These are phyloP conservation scores for Calonectria crousiana DNA, from an alignment of 2,329 filamentous ascomycete species.

Conservation along the genomic window DNA sequence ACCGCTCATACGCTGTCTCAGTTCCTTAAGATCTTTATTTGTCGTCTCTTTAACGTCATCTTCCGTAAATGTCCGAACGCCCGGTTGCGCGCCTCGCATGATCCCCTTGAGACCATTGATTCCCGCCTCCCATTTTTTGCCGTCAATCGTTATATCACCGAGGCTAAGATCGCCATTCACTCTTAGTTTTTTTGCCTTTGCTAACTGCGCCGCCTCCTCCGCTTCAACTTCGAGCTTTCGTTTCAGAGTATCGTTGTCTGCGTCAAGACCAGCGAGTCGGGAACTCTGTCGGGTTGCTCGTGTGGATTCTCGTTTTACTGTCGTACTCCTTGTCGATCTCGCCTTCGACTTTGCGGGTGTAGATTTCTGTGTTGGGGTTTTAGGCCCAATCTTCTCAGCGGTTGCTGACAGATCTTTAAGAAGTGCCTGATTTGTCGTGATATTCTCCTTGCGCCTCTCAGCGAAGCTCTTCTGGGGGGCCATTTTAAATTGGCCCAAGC, in stretches of 20 bases:
- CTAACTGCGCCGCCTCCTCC: constrained; percentile 54
- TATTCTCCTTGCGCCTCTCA: constrained; percentile 85
- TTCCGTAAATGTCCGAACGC: constrained; percentile 87
- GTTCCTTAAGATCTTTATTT: constrained; percentile 78
- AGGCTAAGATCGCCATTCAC: constrained; percentile 74
- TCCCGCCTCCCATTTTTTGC: constrained; percentile 79
- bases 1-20: constrained; percentile 82
- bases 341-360: constrained; percentile 50
- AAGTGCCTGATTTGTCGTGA: constrained; percentile 85
- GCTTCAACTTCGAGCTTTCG: constrained; percentile 64
- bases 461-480: constrained; percentile 75
- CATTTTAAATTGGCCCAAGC: constrained; percentile 51
- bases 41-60: constrained; percentile 84
- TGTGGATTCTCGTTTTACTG: constrained; percentile 60
- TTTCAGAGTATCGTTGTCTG: constrained; percentile 61
- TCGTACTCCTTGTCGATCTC: constrained; percentile 49
- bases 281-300: constrained; percentile 70
- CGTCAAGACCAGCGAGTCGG: constrained; percentile 66
- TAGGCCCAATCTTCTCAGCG: constrained; percentile 76
- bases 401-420: constrained; percentile 81
- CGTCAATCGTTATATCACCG: constrained; percentile 82
- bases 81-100: constrained; percentile 78
- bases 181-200: constrained; percentile 69
- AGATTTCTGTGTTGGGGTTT: constrained; percentile 62
- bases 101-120: constrained; percentile 73